Conservation (phyloP, 257 asterid species). For the Penstemon barbatus region DNA sequence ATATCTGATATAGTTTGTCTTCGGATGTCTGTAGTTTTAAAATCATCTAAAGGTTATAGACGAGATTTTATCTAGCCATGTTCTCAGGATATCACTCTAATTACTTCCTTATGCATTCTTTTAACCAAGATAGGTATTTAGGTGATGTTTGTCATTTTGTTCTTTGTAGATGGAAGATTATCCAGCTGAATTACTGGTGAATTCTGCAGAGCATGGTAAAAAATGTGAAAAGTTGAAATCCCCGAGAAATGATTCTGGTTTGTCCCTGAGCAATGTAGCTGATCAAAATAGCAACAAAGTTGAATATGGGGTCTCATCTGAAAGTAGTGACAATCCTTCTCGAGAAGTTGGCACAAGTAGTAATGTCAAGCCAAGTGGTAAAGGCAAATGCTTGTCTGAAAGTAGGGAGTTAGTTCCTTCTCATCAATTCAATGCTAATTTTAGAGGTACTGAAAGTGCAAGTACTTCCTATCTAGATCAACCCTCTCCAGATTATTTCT, state of each 20-base stretch:
- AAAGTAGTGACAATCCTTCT: conserved; percentile 32
- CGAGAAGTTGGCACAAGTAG: conserved; percentile 27
- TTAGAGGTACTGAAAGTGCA: conserved; percentile 46
- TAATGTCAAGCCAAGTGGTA: conserved; percentile 37
- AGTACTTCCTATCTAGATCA: conserved; percentile 55
- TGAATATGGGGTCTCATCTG: conserved; percentile 49
- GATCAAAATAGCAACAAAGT: conserved; percentile 35
- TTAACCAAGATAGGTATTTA: conserved; percentile 12
- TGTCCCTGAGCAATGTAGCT: conserved; percentile 36
- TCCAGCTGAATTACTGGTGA: conserved; percentile 66
- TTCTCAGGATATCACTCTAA: conserved; percentile 13
- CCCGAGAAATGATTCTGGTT: conserved; percentile 38
- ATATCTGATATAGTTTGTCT: neutral
- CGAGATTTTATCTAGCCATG: conserved; percentile 10
- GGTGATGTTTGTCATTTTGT: conserved; percentile 26
- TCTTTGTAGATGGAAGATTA: conserved; percentile 71
- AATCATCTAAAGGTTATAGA: neutral
- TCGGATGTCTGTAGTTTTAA: conserved; percentile 3
- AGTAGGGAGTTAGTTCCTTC: conserved; percentile 55
- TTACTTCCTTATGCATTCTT: conserved; percentile 14
- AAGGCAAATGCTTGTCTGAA: conserved; percentile 50
- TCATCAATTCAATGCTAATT: conserved; percentile 28
- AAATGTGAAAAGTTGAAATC: conserved; percentile 42
- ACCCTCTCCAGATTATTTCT: conserved; percentile 33
- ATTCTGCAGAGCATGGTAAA: conserved; percentile 43